These are phyloP conservation scores for Bisporella sp. DNA, from an alignment of 2,329 filamentous ascomycete genomes.

Conservation along the genomic window DNA sequence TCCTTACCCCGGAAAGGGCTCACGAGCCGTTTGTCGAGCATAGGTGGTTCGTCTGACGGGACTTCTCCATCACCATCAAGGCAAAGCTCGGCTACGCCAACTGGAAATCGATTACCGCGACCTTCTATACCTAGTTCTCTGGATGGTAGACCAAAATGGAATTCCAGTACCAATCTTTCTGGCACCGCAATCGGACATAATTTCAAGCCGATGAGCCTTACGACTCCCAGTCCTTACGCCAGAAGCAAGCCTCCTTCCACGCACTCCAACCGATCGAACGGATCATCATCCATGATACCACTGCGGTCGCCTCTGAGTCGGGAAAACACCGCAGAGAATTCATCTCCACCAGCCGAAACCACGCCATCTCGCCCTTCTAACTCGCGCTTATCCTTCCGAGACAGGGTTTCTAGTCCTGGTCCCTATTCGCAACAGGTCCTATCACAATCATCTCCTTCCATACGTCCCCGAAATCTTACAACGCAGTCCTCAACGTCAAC, in stretches of 20 bases:
- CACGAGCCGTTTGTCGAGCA: conserved; percentile 28
- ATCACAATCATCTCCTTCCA: conserved; percentile 34
- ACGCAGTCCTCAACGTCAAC: conserved; percentile 38
- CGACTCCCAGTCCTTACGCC: conserved; percentile 29
- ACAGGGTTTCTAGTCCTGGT: conserved; percentile 46
- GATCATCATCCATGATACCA: conserved; percentile 23
- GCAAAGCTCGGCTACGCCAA: conserved; percentile 44
- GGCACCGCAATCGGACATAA: conserved; percentile 62
- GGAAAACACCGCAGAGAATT: conserved; percentile 16
- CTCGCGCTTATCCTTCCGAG: conserved; percentile 42
- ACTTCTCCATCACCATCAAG: conserved; percentile 29
- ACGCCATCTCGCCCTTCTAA: conserved; percentile 22
- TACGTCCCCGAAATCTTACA: conserved; percentile 23
- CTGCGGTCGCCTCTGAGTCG: conserved; percentile 22
- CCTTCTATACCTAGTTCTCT: conserved; percentile 37
- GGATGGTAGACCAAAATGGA: conserved; percentile 66
- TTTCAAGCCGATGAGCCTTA: conserved; percentile 55
- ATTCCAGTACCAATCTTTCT: conserved; percentile 54
- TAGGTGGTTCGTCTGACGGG: conserved; percentile 33
- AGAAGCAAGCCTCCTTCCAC: conserved; percentile 15
- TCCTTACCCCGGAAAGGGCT: conserved; percentile 31
- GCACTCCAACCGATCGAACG: conserved; percentile 15
- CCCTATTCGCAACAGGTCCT: conserved; percentile 40
- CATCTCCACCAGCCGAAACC: conserved; percentile 15
- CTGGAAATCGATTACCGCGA: conserved; percentile 35